Percentiles rank a stretch among this genome's conserved stretches.
Conservation (phyloP, 2,329 filamentous ascomycete species). For the Nemania sp. region DNA sequence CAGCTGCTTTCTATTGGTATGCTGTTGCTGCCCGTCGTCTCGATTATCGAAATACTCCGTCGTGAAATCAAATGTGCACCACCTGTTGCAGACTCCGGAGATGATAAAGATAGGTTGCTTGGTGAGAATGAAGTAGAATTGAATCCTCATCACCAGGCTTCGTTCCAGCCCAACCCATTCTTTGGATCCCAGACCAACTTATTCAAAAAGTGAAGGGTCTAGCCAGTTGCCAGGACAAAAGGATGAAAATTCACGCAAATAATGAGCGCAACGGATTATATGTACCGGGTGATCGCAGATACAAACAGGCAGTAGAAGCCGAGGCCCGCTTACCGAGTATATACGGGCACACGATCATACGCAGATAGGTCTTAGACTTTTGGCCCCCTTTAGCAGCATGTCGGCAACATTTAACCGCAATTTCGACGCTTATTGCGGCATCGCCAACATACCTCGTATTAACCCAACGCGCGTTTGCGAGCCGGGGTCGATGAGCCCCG, state of each 20-base stretch:
- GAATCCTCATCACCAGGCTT: conserved; percentile 37
- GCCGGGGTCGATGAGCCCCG: neutral
- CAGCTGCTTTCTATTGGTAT: conserved; percentile 71
- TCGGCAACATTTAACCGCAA: conserved; percentile 16
- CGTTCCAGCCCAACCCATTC: conserved; percentile 61
- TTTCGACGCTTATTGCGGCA: conserved; percentile 27
- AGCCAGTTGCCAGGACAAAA: neutral
- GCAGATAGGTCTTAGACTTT: neutral
- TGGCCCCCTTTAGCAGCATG: neutral
- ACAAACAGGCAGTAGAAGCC: neutral
- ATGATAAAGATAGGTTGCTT: conserved; percentile 42
- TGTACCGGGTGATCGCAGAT: neutral
- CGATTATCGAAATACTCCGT: conserved; percentile 68
- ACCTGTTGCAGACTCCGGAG: conserved; percentile 40
- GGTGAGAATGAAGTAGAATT: conserved; percentile 47
- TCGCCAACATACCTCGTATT: conserved; percentile 1
- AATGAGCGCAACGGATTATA: neutral
- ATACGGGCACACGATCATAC: neutral
- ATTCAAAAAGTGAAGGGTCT: conserved; percentile 49
- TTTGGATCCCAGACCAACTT: conserved; percentile 55
- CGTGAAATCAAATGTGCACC: conserved; percentile 56
- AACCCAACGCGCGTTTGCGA: neutral
- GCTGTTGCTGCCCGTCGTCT: conserved; percentile 69
- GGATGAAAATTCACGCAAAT: neutral
- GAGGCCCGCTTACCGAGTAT: conserved; percentile 10